Base-by-base conservation (phyloP, 2,329 filamentous ascomycete species). In the Penicillium verrucosum region DNA sequence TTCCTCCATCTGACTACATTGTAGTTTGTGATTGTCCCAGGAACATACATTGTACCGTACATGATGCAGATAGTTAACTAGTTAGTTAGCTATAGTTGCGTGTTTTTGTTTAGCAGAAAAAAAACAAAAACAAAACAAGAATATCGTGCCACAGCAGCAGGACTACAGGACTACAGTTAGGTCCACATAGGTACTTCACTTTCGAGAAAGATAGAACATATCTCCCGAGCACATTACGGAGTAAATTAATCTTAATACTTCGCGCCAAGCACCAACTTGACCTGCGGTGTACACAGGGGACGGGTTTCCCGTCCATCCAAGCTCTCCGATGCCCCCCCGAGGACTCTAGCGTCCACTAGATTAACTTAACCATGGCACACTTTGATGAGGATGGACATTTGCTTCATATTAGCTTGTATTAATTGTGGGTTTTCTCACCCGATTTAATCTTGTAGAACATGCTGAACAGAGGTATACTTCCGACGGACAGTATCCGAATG, bases 371-470 rank as follows among this genome's bases (percentile, higher is more conserved):
- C 64, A 65, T 64, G 64, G 64, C 61, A 59, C 64, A 32, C 44
- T 66, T 64, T 66, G 51, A 64, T 66, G 58, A 64, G 50, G 63
- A 66, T 66, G 55, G 49, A 55, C 62, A 32, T 57, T 51, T 56
- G n/a, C 37, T 59, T 47, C 30, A 40, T 57, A 43, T 50, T 49
- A 41, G 21, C 40, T 27, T 44, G 56, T 38, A 54, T 45, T 57
- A 38, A 49, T 11, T 54, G 54, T 54, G 58, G 60, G 41, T 46
- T 59, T 59, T 25, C 21, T 27, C 16, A 9, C 21, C 29, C 34
- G 16, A 30, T 21, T 49, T n/a, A 38, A 37, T 29, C 32, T 38
- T 37, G 27, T 37, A 32, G 14, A 18, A 30, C 25, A n/a, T 14
- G 27, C 27, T 44, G 18, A 44, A 43, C 45, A 42, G 21, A 40